These are phyloP conservation scores for Macadamia integrifolia DNA, from an alignment of 164 flowering plant species.

Conservation along the genomic window DNA sequence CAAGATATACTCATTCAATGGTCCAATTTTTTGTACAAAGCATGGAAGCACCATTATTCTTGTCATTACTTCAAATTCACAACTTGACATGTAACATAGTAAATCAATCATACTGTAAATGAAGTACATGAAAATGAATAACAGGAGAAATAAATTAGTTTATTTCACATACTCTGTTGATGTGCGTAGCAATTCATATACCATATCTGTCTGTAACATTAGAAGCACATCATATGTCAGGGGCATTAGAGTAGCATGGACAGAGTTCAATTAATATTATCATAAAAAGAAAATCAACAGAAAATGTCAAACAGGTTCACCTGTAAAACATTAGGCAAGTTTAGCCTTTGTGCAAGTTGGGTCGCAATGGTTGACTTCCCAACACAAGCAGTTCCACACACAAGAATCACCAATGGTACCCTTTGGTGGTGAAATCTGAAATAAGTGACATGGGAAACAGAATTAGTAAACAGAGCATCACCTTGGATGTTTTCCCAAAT, in stretches of 20 bases:
- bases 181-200: constrained; percentile 89
- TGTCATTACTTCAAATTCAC: background rate
- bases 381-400: constrained; percentile 96
- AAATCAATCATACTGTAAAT: background rate
- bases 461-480: background rate
- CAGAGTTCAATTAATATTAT: background rate
- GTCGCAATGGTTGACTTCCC: constrained; percentile 99
- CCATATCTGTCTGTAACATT: constrained; percentile 89
- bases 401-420: constrained; percentile 94
- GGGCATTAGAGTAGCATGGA: constrained; percentile 1
- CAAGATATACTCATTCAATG: too few species aligned
- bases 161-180: constrained; percentile 79
- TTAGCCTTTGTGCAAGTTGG: constrained; percentile 94
- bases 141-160: constrained; percentile 2
- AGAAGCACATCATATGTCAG: constrained; percentile 12
- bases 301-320: constrained; percentile 23
- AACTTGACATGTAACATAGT: background rate
- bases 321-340: constrained; percentile 98
- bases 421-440: constrained; percentile 95
- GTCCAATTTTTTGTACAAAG: background rate
- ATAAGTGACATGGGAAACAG: constrained; percentile 2
- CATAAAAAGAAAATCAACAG: background rate
- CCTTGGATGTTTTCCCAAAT: too few species aligned
- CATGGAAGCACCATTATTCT: background rate
- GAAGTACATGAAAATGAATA: background rate